A percentile compares a stretch with the other conserved stretches of the same genome.
Evolutionary conservation across 352 stramenopile genomes (phyloP).

Genomic region (Globisporangium cystogenes): DNA sequence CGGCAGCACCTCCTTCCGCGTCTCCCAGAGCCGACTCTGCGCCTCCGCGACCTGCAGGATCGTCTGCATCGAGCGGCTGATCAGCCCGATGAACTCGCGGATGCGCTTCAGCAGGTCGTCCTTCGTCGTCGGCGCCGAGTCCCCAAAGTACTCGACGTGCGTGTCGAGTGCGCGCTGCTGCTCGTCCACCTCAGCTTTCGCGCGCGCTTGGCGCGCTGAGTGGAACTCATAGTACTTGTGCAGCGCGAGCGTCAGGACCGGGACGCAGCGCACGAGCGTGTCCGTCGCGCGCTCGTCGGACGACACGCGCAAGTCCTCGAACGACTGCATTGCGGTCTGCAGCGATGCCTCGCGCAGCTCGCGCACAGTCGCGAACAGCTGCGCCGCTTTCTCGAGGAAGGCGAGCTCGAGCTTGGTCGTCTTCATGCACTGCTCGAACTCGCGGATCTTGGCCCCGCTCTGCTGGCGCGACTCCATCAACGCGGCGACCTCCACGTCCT

Average conservation of each 20-base stretch:
- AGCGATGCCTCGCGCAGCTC: conserved; percentile 10
- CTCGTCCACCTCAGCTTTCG: conserved; percentile 36
- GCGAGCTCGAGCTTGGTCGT: conserved; percentile 20
- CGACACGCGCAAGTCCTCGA: conserved; percentile 18
- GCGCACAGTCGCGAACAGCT: conserved; percentile 27
- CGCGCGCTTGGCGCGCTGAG: conserved; percentile 39
- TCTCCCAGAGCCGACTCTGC: conserved; percentile 50
- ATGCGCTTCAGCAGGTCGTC: conserved; percentile 64
- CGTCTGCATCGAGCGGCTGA: conserved; percentile 39
- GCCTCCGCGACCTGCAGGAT: conserved; percentile 49
- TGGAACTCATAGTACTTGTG: conserved; percentile 58
- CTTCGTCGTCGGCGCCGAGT: conserved; percentile 54
- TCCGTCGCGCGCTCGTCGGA: conserved; percentile 24
- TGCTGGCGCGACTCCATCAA: conserved; percentile 23
- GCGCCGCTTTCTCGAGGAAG: conserved; percentile 26
- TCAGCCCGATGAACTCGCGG: conserved; percentile 51
- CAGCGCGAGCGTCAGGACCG: conserved; percentile 36
- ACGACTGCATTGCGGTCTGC: conserved; percentile 12
- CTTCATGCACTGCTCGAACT: conserved; percentile 9
- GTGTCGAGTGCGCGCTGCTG: conserved; percentile 35
- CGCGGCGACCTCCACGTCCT: conserved; percentile 27
- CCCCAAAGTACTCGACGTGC: conserved; percentile 58
- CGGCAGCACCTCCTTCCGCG: conserved; percentile 27
- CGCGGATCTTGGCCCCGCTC: conserved; percentile 16
- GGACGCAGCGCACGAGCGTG: conserved; percentile 35